Base-by-base conservation (phyloP, 345 rosid genomes). In the Salix arbutifolia region DNA sequence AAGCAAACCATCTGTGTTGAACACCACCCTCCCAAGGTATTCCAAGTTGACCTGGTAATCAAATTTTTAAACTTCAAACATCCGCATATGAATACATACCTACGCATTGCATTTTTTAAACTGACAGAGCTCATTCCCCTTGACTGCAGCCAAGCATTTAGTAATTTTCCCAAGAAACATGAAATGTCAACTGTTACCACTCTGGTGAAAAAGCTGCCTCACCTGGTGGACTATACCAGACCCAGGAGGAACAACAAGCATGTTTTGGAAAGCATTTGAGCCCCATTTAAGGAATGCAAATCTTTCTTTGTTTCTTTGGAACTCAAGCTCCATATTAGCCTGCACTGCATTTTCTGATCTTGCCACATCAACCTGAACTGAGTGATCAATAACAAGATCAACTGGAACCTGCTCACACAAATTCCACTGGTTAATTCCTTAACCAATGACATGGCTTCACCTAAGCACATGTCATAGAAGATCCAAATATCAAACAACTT, bases 151-250 rank as follows among this genome's bases (percentile, higher is more conserved):
- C 56, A 50, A 50, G 56, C 56, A 50, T 17, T 17, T 5, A 5
- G 6, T 6, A 50, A 25, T 26, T 48, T 25, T 28, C 9, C 2
- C 19, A 19, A 18, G 26, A 31, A 30, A 46, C 42, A 28, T 3
- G 21, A 65, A 75, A 53, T 17, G 10, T 30, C 58, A 76, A 13
- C 35, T 33, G n/a, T 42, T 26, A 62, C 58, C 5, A 25, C 17
- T 17, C 3, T 9, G 31, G 25, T 35, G 31, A 52, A 26, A 23
- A 68, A 26, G 21, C 56, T 48, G 26, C 52, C 60, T 75, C 82
- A 92, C 98, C 96, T 94, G 98, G 85, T 94, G 98, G 67, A 92
- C 98, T 64, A 94, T 94, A 60, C 98, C 98, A 50, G 96, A 94
- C 67, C 98, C 98, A 70, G 98, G 97, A 73, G 97, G 98, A 71